phyloP scores from a whole-genome alignment of 2,329 filamentous ascomycete genomes.

The Lachnellula cervina region DNA sequence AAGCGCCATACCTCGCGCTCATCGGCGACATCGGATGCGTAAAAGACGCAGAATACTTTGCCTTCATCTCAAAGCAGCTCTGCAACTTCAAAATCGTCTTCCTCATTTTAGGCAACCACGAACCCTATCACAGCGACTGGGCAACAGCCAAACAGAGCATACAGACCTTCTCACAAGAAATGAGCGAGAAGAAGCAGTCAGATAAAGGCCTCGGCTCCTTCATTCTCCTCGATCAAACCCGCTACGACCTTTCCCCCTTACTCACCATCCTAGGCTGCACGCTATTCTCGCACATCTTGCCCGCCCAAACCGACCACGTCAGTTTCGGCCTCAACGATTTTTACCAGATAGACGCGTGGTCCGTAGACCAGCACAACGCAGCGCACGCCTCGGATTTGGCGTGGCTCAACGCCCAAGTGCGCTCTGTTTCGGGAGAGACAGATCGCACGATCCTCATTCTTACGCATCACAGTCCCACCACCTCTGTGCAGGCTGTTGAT shows the following conservation, averaged over 20 bases:
- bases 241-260: constrained; percentile 33
- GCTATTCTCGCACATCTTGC: constrained; percentile 44
- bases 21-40: constrained; percentile 42
- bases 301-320: constrained; percentile 28
- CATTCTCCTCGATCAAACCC: constrained; percentile 36
- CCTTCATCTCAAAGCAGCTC: constrained; percentile 38
- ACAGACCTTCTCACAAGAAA: constrained; percentile 8
- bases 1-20: constrained; percentile 41
- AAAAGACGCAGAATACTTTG: constrained; percentile 32
- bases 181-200: constrained; percentile 6
- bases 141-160: constrained; percentile 7
- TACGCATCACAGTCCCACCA: constrained; percentile 35
- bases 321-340: constrained; percentile 10
- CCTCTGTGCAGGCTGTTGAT: constrained; percentile 3
- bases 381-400: constrained; percentile 26
- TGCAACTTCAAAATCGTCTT: constrained; percentile 38
- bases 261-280: constrained; percentile 43
- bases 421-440: constrained; percentile 16
- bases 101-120: constrained; percentile 44
- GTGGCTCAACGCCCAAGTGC: constrained; percentile 37
- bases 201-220: constrained; percentile 24
- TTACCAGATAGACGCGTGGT: constrained; percentile 6
- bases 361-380: constrained; percentile 7
- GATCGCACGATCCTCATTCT: constrained; percentile 36
- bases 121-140: constrained; percentile 38